phyloP scores from a whole-genome alignment of 371 early-diverging fungal species.

The Apophysomyces elegans region DNA sequence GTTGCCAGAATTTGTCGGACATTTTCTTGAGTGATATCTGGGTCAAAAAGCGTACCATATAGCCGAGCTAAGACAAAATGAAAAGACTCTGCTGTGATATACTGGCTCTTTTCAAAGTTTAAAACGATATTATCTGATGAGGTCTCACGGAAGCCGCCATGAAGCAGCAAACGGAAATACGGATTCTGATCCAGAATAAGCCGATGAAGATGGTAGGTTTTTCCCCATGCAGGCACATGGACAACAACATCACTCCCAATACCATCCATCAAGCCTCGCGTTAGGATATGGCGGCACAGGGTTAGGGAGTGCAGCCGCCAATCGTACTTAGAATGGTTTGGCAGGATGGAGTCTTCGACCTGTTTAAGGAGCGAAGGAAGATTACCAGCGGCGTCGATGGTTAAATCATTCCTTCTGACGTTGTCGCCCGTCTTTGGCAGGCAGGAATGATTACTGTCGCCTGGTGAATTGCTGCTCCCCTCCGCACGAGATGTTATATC shows the following conservation, averaged over 20 bases:
- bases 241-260: constrained; percentile 61
- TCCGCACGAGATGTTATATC: not conserved
- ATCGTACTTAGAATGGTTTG: constrained; percentile 31
- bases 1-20: constrained; percentile 58
- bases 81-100: constrained; percentile 61
- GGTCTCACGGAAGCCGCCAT: constrained; percentile 60
- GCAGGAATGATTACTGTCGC: not conserved
- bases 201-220: constrained; percentile 59
- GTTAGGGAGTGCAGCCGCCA: constrained; percentile 45
- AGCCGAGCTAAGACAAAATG: constrained; percentile 58
- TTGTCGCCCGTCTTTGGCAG: not conserved
- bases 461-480: not conserved
- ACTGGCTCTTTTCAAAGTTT: constrained; percentile 60
- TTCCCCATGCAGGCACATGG: constrained; percentile 50
- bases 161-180: constrained; percentile 55
- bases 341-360: not conserved
- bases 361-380: not conserved
- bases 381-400: not conserved
- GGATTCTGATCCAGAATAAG: constrained; percentile 61
- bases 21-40: constrained; percentile 39
- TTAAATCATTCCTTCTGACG: not conserved
- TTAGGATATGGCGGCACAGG: constrained; percentile 55
- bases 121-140: constrained; percentile 40
- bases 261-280: constrained; percentile 57
- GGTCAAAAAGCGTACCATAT: constrained; percentile 48